Percentiles rank a stretch among this genome's conserved stretches.
Conservation (phyloP, 2,329 filamentous ascomycete species). For the Calonectria montana region DNA sequence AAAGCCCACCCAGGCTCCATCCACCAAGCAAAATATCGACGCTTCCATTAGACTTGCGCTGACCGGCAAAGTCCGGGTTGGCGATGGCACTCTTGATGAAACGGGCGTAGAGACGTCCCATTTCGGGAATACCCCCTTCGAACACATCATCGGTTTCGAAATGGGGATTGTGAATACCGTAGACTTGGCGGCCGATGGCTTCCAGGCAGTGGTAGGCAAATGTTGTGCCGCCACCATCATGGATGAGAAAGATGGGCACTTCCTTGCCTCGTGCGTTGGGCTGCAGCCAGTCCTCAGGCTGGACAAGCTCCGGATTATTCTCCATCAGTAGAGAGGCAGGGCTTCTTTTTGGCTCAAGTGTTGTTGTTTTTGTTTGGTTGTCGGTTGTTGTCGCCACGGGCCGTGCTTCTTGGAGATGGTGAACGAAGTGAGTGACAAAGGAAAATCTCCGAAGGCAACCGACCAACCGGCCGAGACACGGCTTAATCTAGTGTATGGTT, state of each 20-base stretch:
- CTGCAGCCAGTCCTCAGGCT: constrained; percentile 47
- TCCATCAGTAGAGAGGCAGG: constrained; percentile 30
- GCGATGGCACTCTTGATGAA: constrained; percentile 56
- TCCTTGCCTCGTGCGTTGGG: constrained; percentile 31
- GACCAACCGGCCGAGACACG: background rate
- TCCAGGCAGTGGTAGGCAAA: constrained; percentile 68
- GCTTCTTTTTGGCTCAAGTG: background rate
- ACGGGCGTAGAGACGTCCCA: constrained; percentile 62
- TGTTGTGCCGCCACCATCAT: constrained; percentile 71
- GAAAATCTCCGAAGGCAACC: background rate
- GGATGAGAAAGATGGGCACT: constrained; percentile 66
- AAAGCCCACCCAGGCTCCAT: constrained; percentile 66
- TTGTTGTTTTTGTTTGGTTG: background rate
- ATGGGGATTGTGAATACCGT: constrained; percentile 66
- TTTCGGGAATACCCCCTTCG: constrained; percentile 64
- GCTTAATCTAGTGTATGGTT: background rate
- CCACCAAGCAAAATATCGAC: constrained; percentile 62
- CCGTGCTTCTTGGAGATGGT: background rate
- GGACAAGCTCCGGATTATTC: constrained; percentile 48
- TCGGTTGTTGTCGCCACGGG: background rate
- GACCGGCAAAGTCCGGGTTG: constrained; percentile 41
- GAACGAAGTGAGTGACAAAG: background rate
- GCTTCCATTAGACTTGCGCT: constrained; percentile 41
- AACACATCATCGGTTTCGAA: constrained; percentile 61
- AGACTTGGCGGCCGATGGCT: constrained; percentile 59